Conservation (phyloP, 2,329 filamentous ascomycete genomes). For the Mycosphaerelloides madeirae region DNA sequence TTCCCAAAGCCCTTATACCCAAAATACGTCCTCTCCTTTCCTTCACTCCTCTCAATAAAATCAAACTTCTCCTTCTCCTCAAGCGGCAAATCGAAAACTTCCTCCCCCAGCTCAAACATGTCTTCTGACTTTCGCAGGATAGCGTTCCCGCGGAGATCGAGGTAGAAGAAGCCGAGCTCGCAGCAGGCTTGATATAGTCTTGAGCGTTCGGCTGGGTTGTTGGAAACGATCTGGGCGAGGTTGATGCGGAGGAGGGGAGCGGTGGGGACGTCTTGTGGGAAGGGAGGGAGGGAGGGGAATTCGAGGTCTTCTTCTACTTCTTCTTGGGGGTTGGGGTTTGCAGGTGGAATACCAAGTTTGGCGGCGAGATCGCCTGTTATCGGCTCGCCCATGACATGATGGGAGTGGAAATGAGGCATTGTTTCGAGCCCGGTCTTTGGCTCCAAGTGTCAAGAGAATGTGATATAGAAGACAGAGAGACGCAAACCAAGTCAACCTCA, state of each 20-base stretch:
- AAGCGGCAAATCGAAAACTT: constrained; percentile 45
- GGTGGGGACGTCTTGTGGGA: constrained; percentile 40
- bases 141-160: constrained; percentile 42
- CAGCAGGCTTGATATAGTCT: constrained; percentile 31
- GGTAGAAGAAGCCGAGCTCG: constrained; percentile 55
- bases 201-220: constrained; percentile 33
- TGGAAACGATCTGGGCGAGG: constrained; percentile 35
- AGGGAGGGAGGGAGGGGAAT: constrained; percentile 31
- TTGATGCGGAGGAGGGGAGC: constrained; percentile 43
- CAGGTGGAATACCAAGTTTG: neutral
- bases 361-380: no score
- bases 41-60: constrained; percentile 32
- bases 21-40: constrained; percentile 48
- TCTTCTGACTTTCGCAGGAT: constrained; percentile 42
- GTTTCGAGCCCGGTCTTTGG: no score
- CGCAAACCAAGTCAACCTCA: no score
- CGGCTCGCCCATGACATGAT: no score
- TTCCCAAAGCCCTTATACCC: constrained; percentile 39
- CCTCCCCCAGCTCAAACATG: constrained; percentile 44
- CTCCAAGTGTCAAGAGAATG: no score
- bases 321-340: neutral
- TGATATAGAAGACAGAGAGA: no score
- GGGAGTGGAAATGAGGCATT: no score
- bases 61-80: constrained; percentile 55
- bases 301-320: constrained; percentile 9